Evolutionary conservation across 345 rosid genomes (phyloP), one percentile per base, ranked within the genome.

Genomic region (Raphanus raphanistrum): DNA sequence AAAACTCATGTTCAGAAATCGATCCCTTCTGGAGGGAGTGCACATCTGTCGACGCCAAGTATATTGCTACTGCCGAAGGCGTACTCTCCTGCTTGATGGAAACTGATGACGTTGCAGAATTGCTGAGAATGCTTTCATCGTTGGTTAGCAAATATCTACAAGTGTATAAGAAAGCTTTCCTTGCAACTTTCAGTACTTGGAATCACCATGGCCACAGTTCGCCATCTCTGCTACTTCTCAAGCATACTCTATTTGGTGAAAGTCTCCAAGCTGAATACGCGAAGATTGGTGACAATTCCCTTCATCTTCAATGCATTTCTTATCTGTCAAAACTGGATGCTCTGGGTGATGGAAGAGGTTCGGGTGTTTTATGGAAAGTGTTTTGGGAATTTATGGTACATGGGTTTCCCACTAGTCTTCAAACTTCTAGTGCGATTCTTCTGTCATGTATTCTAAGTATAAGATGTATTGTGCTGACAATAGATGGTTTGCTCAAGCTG

Each of bases 321-420:
- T 88, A 87, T 61, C 70, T 91, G 70, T 32, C 76, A 29, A 91
- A 84, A 77, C 76, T 87, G 80, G 93, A 90, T 77, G 75, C 83
- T 60, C 33, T 76, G 75, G 87, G 87, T 36, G 90, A 88, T 76
- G 88, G 85, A 82, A 82, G 87, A 80, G 85, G 93, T 77, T 80
- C 87, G 1, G 89, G 91, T 62, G 78, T 85, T 69, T 80, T 78
- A 36, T 79, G 83, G 75, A 91, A 87, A 88, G 87, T 88, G 79
- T 86, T 89, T 54, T 88, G 90, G 92, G 96, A 89, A 79, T 88
- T 86, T 72, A 85, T 89, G 85, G 73, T 90, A 83, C 97, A 92
- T 88, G 99, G 99, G 76, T 88, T 88, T 80, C 98, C 99, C 15
- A 82, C 82, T 80, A 82, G 86, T 82, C 85, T 84, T 79, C 87